Conservation (phyloP, 257 asterid genomes). For the Cruciata laevipes region DNA sequence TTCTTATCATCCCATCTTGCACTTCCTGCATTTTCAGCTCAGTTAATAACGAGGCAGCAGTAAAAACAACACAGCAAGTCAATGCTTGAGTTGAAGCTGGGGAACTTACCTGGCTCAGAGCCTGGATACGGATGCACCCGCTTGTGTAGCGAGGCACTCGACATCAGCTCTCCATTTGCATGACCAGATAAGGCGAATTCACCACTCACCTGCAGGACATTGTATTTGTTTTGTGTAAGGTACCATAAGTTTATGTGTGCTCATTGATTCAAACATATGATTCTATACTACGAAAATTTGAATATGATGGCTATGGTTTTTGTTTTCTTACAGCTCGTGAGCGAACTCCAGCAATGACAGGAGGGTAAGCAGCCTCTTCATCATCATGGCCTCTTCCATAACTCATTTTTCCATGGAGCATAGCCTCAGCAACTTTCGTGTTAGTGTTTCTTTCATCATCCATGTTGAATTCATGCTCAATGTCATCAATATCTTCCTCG, state of each 20-base stretch:
- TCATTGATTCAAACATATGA: background rate
- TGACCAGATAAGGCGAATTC: conserved; percentile 56
- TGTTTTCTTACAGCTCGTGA: conserved; percentile 52
- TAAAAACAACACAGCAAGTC: background rate
- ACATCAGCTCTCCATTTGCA: conserved; percentile 68
- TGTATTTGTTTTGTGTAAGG: background rate
- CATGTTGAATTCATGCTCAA: conserved; percentile 88
- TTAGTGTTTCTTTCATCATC: conserved; percentile 58
- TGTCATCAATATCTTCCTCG: conserved; percentile 90
- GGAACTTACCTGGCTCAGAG: conserved; percentile 45
- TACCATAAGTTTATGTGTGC: background rate
- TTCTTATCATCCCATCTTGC: conserved; percentile 82
- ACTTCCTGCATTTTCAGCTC: conserved; percentile 39
- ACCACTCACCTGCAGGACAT: conserved; percentile 60
- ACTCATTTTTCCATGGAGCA: conserved; percentile 98
- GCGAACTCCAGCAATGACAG: conserved; percentile 70
- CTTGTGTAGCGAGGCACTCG: conserved; percentile 65
- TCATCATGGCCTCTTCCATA: conserved; percentile 93
- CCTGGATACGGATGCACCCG: conserved; percentile 76
- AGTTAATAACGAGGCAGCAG: background rate
- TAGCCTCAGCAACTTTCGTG: conserved; percentile 63
- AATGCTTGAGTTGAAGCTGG: background rate
- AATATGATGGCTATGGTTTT: background rate
- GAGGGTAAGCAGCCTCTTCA: conserved; percentile 69
- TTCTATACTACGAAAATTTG: background rate